phyloP scores from a whole-genome alignment of 495 filamentous ascomycete species.

The Amphirosellinia nigrospora region DNA sequence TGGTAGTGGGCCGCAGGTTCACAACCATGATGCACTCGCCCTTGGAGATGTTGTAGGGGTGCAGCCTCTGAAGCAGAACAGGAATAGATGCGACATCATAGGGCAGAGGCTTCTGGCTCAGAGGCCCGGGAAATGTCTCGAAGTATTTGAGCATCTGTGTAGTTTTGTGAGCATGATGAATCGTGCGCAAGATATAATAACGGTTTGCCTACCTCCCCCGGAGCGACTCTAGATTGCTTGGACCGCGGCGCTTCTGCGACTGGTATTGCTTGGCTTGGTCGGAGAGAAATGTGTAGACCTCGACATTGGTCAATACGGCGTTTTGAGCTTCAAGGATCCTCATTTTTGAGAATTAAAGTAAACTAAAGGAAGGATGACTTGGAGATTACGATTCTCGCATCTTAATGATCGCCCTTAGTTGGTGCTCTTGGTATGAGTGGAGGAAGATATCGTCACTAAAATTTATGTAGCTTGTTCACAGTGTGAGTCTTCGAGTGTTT shows the following conservation, averaged over 20 bases:
- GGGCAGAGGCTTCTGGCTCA: constrained; percentile 48
- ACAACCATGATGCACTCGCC: constrained; percentile 53
- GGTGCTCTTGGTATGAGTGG: background rate
- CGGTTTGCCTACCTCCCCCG: constrained; percentile 36
- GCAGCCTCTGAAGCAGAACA: constrained; percentile 45
- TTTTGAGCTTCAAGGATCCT: constrained; percentile 57
- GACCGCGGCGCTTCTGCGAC: constrained; percentile 46
- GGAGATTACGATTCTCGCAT: no score
- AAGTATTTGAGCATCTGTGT: constrained; percentile 48
- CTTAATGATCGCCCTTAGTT: background rate
- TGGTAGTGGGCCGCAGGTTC: constrained; percentile 49
- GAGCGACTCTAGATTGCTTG: constrained; percentile 46
- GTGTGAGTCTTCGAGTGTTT: background rate
- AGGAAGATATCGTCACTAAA: background rate
- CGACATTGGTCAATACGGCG: constrained; percentile 54
- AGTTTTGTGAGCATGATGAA: background rate
- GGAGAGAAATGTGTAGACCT: constrained; percentile 54
- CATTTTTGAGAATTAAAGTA: no score
- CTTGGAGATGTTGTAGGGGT: constrained; percentile 49
- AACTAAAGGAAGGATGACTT: no score
- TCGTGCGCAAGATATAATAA: constrained; percentile 9
- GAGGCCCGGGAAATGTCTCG: constrained; percentile 45
- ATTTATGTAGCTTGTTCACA: background rate
- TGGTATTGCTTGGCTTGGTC: constrained; percentile 48
- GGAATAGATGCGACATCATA: constrained; percentile 43